Conservation (phyloP, 1,139 yeast genomes). For the Kodamaea arcana region DNA sequence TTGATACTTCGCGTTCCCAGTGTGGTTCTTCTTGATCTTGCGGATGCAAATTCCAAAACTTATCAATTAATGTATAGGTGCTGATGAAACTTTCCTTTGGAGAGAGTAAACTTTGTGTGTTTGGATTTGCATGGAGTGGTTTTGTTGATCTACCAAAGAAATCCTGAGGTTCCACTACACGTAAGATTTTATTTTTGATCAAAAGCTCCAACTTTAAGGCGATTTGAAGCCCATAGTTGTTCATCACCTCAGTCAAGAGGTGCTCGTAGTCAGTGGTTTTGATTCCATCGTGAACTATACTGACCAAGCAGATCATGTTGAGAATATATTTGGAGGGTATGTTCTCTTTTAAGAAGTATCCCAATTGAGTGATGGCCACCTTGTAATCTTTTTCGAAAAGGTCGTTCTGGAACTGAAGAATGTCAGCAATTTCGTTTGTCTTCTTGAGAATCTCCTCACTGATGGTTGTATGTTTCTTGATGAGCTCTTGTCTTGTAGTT, state of each 20-base stretch:
- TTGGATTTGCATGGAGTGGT: neutral
- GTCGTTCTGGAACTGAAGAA: conserved; percentile 72
- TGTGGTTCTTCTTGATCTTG: conserved; percentile 14
- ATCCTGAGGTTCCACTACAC: conserved; percentile 21
- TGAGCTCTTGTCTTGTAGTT: conserved; percentile 62
- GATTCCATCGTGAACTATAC: conserved; percentile 62
- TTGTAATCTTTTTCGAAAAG: conserved; percentile 57
- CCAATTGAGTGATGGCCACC: conserved; percentile 45
- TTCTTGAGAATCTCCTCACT: conserved; percentile 63
- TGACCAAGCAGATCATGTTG: conserved; percentile 48
- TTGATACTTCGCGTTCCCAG: conserved; percentile 9
- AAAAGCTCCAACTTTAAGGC: conserved; percentile 27
- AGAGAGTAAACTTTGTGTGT: conserved; percentile 1
- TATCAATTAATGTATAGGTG: conserved; percentile 37
- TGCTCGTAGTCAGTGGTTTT: conserved; percentile 53
- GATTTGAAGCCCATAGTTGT: conserved; percentile 56
- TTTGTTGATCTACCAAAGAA: conserved; percentile 25
- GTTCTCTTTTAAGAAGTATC: conserved; percentile 39
- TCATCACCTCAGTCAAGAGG: conserved; percentile 47
- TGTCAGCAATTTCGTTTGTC: conserved; percentile 50
- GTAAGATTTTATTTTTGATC: conserved; percentile 23
- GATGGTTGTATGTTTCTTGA: conserved; percentile 71
- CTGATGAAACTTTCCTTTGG: conserved; percentile 29
- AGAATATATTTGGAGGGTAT: conserved; percentile 23
- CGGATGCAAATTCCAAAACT: conserved; percentile 47